A percentile compares a stretch with the other conserved stretches of the same genome.
Evolutionary conservation across 257 asterid genomes (phyloP).

Genomic region (Gardenia jasminoides): DNA sequence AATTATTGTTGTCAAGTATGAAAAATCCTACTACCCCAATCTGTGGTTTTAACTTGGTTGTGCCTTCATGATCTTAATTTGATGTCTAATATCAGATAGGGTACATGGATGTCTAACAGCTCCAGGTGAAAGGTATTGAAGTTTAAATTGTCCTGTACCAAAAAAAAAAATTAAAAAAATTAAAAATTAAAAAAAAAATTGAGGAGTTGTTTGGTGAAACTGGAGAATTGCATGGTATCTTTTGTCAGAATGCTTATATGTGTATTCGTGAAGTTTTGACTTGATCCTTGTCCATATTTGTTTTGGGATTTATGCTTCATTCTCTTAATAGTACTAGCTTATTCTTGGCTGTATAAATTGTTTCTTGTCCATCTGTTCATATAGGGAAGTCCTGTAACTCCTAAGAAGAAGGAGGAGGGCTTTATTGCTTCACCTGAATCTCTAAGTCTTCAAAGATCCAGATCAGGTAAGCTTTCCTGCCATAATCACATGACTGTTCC

Average conservation of each 20-base stretch:
- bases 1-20: no score
- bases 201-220: background rate
- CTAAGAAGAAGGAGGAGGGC: constrained; percentile 21
- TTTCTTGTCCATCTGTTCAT: constrained; percentile 21
- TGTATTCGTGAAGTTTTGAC: background rate
- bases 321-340: background rate
- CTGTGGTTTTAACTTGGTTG: background rate
- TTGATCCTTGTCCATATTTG: background rate
- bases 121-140: background rate
- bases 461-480: constrained; percentile 55
- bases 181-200: no score
- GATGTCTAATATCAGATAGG: background rate
- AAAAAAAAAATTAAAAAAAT: no score
- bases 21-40: background rate
- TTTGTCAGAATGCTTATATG: no score
- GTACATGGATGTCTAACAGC: background rate
- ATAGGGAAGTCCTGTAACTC: constrained; percentile 35
- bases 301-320: background rate
- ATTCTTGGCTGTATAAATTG: background rate
- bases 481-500: background rate
- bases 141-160: no score
- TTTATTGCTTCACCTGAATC: constrained; percentile 40
- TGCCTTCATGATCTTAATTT: background rate
- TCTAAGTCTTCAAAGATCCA: constrained; percentile 47
- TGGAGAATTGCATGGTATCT: background rate